Conservation (phyloP, 139 green algal species). For the Chlorella sp. region DNA sequence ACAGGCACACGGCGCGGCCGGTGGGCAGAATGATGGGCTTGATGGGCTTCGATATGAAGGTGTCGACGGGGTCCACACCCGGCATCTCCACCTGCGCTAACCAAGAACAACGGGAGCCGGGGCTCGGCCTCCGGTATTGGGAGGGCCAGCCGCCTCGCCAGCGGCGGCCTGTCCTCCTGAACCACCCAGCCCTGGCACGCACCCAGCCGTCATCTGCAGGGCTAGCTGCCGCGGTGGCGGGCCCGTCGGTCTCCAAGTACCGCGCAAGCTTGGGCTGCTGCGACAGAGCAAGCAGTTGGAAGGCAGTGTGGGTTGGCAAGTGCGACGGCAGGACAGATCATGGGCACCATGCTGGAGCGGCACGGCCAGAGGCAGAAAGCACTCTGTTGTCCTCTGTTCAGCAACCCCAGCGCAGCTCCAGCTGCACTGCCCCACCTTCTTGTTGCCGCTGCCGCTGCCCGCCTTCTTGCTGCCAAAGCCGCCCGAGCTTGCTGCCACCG, state of each 20-base stretch:
- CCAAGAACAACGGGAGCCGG: background rate
- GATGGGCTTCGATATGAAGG: conserved; percentile 47
- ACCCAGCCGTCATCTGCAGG: background rate
- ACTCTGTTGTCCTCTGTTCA: background rate
- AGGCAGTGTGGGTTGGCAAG: background rate
- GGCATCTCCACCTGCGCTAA: conserved; percentile 32
- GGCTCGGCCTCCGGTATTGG: no score
- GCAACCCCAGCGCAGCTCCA: background rate
- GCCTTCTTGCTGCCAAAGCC: conserved; percentile 22
- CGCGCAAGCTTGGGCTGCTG: conserved; percentile 24
- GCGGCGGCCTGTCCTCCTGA: no score
- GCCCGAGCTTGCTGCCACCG: background rate
- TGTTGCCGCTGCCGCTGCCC: background rate
- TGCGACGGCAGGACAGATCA: background rate
- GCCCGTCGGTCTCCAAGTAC: background rate
- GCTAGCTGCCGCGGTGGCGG: background rate
- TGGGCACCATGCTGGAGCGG: background rate
- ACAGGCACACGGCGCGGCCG: conserved; percentile 53
- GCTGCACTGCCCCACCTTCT: background rate
- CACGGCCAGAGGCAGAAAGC: background rate
- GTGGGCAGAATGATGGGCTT: conserved; percentile 56
- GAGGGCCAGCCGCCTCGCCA: no score
- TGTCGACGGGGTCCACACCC: conserved; percentile 3
- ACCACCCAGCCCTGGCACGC: background rate
- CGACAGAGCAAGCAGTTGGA: background rate